Evolutionary conservation across 306 rosid genomes (phyloP).

Genomic region (Coriaria nepalensis): DNA sequence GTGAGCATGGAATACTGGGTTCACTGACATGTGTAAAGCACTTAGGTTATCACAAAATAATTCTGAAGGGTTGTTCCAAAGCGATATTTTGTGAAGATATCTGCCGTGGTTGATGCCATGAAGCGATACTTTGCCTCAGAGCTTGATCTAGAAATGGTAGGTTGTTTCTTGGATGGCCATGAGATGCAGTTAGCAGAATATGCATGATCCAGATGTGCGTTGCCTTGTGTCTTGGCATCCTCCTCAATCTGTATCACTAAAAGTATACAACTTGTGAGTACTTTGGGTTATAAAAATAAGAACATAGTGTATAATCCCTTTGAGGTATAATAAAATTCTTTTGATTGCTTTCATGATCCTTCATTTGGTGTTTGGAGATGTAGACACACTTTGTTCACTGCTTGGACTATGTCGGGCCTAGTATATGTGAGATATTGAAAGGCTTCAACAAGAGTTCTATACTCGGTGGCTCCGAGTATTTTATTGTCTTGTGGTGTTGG

Average conservation of each 20-base stretch:
- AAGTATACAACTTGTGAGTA: neutral
- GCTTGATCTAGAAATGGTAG: neutral
- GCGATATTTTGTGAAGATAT: neutral
- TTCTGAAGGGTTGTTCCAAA: neutral
- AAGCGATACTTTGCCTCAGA: neutral
- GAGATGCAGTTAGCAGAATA: neutral
- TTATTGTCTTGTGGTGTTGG: neutral
- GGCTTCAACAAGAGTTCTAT: neutral
- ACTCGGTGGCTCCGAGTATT: neutral
- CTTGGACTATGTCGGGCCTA: neutral
- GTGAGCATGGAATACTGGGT: no score
- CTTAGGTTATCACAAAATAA: neutral
- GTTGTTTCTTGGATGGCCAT: neutral
- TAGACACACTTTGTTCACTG: neutral
- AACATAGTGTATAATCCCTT: neutral
- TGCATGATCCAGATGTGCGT: neutral
- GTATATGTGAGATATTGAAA: neutral
- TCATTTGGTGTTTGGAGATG: neutral
- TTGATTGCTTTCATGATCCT: neutral
- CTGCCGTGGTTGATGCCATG: neutral
- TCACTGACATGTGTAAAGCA: no score
- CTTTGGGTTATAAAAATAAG: neutral
- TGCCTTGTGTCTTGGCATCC: neutral
- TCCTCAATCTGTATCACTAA: neutral
- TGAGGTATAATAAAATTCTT: neutral